Conservation (phyloP, 768 basidiomycete genomes). For the Suillus subaureus region DNA sequence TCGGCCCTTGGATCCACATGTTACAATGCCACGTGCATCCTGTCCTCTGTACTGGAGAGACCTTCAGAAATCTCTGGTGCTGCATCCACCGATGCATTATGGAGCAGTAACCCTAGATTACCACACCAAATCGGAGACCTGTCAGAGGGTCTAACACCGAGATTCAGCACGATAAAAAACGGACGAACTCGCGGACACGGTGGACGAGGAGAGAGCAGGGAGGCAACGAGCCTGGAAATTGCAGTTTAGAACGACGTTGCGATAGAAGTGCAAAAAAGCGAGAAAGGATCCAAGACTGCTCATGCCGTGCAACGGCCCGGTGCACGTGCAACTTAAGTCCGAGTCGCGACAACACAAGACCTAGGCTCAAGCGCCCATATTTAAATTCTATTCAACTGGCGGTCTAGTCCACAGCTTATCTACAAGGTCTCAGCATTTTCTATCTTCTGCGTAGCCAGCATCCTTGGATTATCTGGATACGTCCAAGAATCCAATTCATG, state of each 20-base stretch:
- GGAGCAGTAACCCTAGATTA: conserved; percentile 84
- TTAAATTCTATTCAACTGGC: too few relatives aligned
- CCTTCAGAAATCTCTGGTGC: conserved; percentile 93
- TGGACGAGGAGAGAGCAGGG: background rate
- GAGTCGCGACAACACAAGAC: too few relatives aligned
- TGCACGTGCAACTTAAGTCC: background rate
- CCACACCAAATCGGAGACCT: conserved; percentile 60
- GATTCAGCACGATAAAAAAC: conserved; percentile 11
- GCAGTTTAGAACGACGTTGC: background rate
- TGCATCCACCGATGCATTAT: conserved; percentile 72
- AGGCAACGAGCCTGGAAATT: background rate
- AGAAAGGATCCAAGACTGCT: background rate
- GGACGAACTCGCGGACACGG: conserved; percentile 30
- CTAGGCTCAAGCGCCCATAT: too few relatives aligned
- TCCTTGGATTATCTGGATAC: background rate
- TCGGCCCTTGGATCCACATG: conserved; percentile 91
- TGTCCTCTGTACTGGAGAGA: conserved; percentile 97
- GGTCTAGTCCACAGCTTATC: background rate
- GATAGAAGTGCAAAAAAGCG: background rate
- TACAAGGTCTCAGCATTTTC: background rate
- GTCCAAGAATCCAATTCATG: background rate
- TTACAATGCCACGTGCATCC: conserved; percentile 97
- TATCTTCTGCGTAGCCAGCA: background rate
- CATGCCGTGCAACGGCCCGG: background rate
- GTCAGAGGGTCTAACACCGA: conserved; percentile 1